Evolutionary conservation across 495 filamentous ascomycete species (phyloP).

Genomic region (Tuber magnatum): DNA sequence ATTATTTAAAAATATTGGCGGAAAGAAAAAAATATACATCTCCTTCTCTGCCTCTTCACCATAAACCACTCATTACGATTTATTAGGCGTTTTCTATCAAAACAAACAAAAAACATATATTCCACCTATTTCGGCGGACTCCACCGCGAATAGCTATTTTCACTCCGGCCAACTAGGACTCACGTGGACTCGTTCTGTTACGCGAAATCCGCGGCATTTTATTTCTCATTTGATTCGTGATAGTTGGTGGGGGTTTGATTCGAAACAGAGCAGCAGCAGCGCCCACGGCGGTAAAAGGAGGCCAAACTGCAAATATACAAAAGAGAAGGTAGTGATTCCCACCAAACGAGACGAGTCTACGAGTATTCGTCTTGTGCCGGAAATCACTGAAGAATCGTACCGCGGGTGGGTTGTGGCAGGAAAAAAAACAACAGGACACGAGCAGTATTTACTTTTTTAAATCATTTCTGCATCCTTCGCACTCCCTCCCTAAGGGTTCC

Average conservation of each 20-base stretch:
- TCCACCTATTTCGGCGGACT: constrained; percentile 1
- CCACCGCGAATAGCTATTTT: constrained; percentile 1
- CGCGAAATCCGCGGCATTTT: constrained; percentile 16
- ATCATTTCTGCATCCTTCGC: background rate
- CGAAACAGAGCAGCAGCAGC: constrained; percentile 19
- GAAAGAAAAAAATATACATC: background rate
- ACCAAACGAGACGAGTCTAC: constrained; percentile 28
- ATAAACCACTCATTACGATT: background rate
- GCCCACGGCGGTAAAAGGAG: constrained; percentile 26
- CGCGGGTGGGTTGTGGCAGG: background rate
- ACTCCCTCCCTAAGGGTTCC: background rate
- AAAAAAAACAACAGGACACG: background rate
- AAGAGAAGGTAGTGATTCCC: background rate
- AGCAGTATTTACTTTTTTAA: background rate
- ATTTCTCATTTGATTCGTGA: constrained; percentile 12
- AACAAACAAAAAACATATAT: background rate
- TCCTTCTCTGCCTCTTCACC: background rate
- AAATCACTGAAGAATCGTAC: background rate
- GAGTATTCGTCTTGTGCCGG: constrained; percentile 25
- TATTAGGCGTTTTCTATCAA: background rate
- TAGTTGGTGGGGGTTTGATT: constrained; percentile 33
- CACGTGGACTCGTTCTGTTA: constrained; percentile 28
- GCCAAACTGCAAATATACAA: constrained; percentile 19
- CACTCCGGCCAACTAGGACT: constrained; percentile 13
- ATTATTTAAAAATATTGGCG: background rate